A percentile compares a stretch with the other conserved stretches of the same genome.
These are phyloP conservation scores for Cordyceps cateniannulata DNA, from an alignment of 2,329 filamentous ascomycete genomes.

Conservation along the genomic window DNA sequence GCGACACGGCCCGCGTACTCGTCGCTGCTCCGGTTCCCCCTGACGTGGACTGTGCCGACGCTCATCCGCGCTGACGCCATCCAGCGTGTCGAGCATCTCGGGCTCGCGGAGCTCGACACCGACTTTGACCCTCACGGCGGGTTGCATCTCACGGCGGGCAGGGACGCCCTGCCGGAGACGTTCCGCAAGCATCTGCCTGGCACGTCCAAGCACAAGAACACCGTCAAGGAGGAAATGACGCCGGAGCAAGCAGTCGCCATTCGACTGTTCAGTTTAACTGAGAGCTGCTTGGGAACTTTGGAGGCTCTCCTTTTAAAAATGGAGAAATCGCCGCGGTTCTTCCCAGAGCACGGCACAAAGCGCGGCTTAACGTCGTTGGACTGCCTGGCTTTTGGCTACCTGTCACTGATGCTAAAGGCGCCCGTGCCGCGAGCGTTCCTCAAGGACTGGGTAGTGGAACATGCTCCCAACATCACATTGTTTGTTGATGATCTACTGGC, in stretches of 20 bases:
- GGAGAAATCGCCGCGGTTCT: slow-evolving; percentile 26
- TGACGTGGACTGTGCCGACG: slow-evolving; percentile 80
- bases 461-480: slow-evolving; percentile 23
- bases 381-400: slow-evolving; percentile 73
- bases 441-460: slow-evolving; percentile 33
- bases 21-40: slow-evolving; percentile 72
- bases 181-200: slow-evolving; percentile 33
- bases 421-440: slow-evolving; percentile 37
- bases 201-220: slow-evolving; percentile 39
- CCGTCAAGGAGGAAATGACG: slow-evolving; percentile 55
- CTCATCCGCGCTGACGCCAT: slow-evolving; percentile 65
- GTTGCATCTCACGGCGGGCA: slow-evolving; percentile 30
- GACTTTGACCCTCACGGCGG: slow-evolving; percentile 39
- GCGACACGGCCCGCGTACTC: slow-evolving; percentile 77
- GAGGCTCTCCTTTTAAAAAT: slow-evolving; percentile 42
- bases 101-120: slow-evolving; percentile 61
- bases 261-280: slow-evolving; percentile 65
- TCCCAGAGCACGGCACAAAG: slow-evolving; percentile 16
- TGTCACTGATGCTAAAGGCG: slow-evolving; percentile 61
- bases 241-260: slow-evolving; percentile 70
- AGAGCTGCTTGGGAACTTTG: slow-evolving; percentile 65
- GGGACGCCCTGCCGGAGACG: slow-evolving; percentile 33
- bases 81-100: slow-evolving; percentile 61
- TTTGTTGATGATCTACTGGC: slow-evolving; percentile 27
- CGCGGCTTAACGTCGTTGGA: slow-evolving; percentile 46